Percentiles rank a stretch among this genome's conserved stretches.
Conservation (phyloP, 169 alveolate genomes). For the Amoebophrya sp. region DNA sequence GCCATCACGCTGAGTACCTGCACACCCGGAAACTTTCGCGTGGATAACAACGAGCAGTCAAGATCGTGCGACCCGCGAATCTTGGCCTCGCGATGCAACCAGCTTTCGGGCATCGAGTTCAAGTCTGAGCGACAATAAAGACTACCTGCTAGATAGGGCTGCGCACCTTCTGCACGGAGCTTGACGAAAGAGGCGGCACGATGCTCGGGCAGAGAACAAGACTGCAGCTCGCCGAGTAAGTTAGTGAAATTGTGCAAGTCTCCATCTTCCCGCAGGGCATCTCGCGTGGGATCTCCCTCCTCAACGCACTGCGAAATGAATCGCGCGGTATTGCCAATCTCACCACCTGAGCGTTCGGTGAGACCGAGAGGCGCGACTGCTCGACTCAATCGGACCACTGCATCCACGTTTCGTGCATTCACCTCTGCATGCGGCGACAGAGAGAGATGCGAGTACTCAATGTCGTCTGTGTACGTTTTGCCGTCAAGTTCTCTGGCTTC, state of each 20-base stretch:
- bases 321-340: background rate
- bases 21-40: background rate
- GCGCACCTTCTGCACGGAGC: background rate
- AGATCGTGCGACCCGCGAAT: background rate
- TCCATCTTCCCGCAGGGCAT: background rate
- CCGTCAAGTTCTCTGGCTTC: background rate
- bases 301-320: background rate
- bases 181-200: background rate
- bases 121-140: background rate
- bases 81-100: background rate
- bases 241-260: background rate
- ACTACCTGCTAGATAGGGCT: background rate
- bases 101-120: background rate
- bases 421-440: background rate
- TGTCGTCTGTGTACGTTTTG: background rate
- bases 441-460: background rate
- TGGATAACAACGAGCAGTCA: background rate
- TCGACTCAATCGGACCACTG: background rate
- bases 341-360: too few relatives aligned
- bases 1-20: background rate
- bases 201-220: background rate
- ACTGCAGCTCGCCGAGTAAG: background rate
- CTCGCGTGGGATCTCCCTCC: background rate
- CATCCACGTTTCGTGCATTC: background rate
- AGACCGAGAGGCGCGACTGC: conserved; percentile 20